Percentiles rank a stretch among this genome's conserved stretches.
Conservation (phyloP, 2,329 filamentous ascomycete genomes). For the Chrysoporthe austroafricana region DNA sequence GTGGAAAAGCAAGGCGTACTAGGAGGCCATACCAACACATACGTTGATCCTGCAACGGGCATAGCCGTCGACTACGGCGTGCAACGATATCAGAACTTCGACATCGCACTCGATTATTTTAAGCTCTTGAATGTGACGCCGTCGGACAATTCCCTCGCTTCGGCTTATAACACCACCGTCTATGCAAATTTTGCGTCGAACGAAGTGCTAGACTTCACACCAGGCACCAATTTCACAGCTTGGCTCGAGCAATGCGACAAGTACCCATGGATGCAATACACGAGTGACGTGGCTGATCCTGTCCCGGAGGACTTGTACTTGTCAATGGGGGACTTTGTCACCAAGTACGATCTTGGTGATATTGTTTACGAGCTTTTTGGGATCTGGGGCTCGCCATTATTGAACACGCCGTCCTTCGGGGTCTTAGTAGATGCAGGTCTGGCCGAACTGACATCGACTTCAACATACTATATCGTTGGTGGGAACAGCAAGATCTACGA, state of each 20-base stretch:
- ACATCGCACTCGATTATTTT: constrained; percentile 36
- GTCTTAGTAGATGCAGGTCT: not conserved
- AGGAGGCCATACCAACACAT: constrained; percentile 51
- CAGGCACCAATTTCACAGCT: constrained; percentile 36
- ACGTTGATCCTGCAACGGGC: constrained; percentile 42
- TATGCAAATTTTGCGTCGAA: constrained; percentile 19
- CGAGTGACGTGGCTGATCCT: constrained; percentile 44
- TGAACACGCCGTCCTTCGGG: not conserved
- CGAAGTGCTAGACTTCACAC: constrained; percentile 36
- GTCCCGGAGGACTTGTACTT: constrained; percentile 49
- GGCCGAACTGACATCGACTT: not conserved
- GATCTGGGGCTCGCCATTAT: not conserved
- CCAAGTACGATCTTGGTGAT: constrained; percentile 50
- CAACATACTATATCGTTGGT: constrained; percentile 14
- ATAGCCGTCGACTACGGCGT: constrained; percentile 39
- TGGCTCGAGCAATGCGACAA: constrained; percentile 33
- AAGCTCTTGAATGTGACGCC: not conserved
- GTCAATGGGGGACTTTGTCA: constrained; percentile 49
- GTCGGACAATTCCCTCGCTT: constrained; percentile 46
- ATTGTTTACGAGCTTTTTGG: constrained; percentile 29
- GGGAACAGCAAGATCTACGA: constrained; percentile 43
- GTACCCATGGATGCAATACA: constrained; percentile 37
- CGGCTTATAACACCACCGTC: constrained; percentile 36
- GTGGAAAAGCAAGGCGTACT: constrained; percentile 28
- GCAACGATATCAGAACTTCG: constrained; percentile 40